These are phyloP conservation scores for Escovopsis weberi DNA, from an alignment of 2,329 filamentous ascomycete genomes.

Conservation along the genomic window DNA sequence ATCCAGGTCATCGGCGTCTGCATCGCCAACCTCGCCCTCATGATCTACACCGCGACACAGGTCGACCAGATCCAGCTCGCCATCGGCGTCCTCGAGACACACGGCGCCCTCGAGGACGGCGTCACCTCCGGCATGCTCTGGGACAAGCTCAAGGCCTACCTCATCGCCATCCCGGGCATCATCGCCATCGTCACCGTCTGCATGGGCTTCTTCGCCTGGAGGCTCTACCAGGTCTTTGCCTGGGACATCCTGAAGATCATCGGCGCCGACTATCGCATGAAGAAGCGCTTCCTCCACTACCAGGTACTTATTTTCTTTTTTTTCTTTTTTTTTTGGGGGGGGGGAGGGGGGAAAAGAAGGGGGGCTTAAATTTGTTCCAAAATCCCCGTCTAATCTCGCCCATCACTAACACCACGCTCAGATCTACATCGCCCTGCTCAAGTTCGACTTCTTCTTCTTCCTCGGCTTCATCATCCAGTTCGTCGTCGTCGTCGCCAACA, in stretches of 20 bases:
- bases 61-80: slow-evolving; percentile 78
- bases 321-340: neutral
- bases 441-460: slow-evolving; percentile 99
- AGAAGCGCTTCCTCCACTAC: slow-evolving; percentile 88
- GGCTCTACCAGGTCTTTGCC: slow-evolving; percentile 94
- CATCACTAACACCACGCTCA: slow-evolving; percentile 22
- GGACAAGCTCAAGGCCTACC: slow-evolving; percentile 53
- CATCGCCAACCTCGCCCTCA: slow-evolving; percentile 77
- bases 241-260: slow-evolving; percentile 99
- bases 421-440: slow-evolving; percentile 95
- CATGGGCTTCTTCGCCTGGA: slow-evolving; percentile 74
- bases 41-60: slow-evolving; percentile 88
- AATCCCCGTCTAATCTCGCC: too few species aligned
- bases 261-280: slow-evolving; percentile 91
- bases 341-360: too few species aligned
- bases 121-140: slow-evolving; percentile 39
- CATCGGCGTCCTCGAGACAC: slow-evolving; percentile 36
- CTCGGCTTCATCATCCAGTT: slow-evolving; percentile 97
- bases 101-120: slow-evolving; percentile 28
- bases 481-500: slow-evolving; percentile 70
- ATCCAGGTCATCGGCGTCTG: slow-evolving; percentile 96
- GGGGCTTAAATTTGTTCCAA: too few species aligned
- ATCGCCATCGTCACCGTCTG: slow-evolving; percentile 60
- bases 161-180: slow-evolving; percentile 75
- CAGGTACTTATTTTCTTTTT: slow-evolving; percentile 47